Base-by-base conservation (phyloP, 129 eudicot genomes). In the Lactuca sativa region DNA sequence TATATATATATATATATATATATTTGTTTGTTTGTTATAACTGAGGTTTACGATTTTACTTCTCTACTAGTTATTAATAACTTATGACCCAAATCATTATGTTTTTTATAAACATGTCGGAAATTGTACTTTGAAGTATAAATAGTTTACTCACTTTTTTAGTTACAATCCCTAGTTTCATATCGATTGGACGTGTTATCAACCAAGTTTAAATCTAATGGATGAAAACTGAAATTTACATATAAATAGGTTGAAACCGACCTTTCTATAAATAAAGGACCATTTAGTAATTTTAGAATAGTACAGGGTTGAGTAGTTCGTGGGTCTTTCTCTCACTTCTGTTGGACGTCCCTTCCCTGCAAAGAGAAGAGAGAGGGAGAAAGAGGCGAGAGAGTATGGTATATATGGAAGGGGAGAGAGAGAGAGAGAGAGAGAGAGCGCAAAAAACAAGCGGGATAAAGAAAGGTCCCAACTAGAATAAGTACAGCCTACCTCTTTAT, bases 311-410 rank as follows among this genome's bases (percentile, higher is more conserved):
- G 13, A 81, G 80, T 78, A 41, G 91, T 85, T 89, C 68, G 69
- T 47, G 58, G 77, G 91, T 85, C 86, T 86, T 63, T 77, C 74
- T 48, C 82, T 82, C 90, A 82, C 88, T 86, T 86, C 71, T 75
- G 77, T 69, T 84, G 54, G 83, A 86, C 74, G 88, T 82, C 85
- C 86, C 95, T 90, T 90, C 86, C 77, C 86, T 83, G 84, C 88
- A 83, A 86, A 86, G 88, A 82, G 83, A 82, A 51, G 64, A 48
- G 59, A 56, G 38, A 34, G 6, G 48, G 32, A 58, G 1, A 21
- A 36, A 58, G 17, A 31, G 40, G 16, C 14, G 16, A 7, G 52
- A 33, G 11, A 43, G 7, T 9, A 43, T 32, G 6, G 30, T 36
- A 30, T 17, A 51, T 51, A 16, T 31, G 59, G 36, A 38, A 4